phyloP scores from a whole-genome alignment of 2,329 filamentous ascomycete species.

The Claviceps maximensis region DNA sequence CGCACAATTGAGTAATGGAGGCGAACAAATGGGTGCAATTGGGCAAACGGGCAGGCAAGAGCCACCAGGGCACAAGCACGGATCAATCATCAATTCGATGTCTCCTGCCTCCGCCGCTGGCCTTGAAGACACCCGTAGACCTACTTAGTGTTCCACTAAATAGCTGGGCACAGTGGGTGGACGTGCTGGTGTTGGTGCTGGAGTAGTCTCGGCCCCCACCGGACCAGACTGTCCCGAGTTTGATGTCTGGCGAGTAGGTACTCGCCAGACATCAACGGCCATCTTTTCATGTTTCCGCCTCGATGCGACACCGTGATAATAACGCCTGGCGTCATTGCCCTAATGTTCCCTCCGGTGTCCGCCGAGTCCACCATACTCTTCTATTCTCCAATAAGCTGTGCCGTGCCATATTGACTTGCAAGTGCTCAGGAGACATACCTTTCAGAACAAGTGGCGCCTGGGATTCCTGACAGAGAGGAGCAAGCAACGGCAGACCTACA shows the following conservation, averaged over 20 bases:
- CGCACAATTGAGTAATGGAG: neutral
- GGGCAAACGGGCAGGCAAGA: neutral
- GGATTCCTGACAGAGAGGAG: neutral
- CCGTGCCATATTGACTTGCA: no score
- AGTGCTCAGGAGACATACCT: neutral
- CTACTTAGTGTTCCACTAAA: no score
- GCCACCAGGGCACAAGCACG: neutral
- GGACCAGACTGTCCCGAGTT: no score
- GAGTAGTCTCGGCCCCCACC: no score
- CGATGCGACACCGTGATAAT: neutral
- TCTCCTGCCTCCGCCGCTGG: no score
- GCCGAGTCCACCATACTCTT: neutral
- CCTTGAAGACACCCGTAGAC: no score
- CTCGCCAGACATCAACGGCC: no score
- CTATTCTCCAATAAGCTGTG: neutral
- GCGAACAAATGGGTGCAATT: neutral
- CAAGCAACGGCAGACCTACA: no score
- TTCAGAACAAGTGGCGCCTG: neutral
- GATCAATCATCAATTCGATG: no score
- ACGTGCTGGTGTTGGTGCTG: neutral
- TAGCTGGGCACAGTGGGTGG: no score
- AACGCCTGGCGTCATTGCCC: neutral
- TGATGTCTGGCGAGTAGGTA: no score
- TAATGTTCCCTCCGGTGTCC: no score
- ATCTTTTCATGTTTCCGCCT: neutral